Conservation (phyloP, 805 yeast genomes). For the Pichia gijzeniarum region DNA sequence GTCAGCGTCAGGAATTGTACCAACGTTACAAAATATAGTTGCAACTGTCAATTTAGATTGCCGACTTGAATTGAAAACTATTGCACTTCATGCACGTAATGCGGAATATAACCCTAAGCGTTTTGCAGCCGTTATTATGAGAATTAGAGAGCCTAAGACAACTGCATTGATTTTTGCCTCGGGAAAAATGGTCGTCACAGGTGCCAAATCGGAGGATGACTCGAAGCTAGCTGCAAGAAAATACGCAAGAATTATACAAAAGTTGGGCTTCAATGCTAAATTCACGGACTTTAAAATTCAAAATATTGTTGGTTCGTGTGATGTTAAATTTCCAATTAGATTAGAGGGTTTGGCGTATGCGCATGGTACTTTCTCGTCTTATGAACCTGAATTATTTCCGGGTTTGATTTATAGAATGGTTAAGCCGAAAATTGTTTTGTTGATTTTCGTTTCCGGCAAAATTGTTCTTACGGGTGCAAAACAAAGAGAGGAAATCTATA, state of each 20-base stretch:
- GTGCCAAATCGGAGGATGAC: constrained; percentile 98
- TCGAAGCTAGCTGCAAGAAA: constrained; percentile 97
- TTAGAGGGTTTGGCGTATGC: constrained; percentile 95
- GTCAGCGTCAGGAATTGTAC: constrained; percentile 91
- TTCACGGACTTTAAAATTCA: constrained; percentile 97
- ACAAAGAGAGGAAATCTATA: constrained; percentile 96
- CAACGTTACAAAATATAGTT: constrained; percentile 91
- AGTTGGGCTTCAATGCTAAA: constrained; percentile 95
- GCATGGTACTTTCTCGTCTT: constrained; percentile 97
- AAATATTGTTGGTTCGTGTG: constrained; percentile 97
- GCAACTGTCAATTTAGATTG: constrained; percentile 97
- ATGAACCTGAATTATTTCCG: constrained; percentile 97
- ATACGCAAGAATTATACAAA: constrained; percentile 96
- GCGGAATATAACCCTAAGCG: constrained; percentile 98
- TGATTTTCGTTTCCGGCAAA: constrained; percentile 95
- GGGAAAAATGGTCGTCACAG: constrained; percentile 99
- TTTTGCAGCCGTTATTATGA: constrained; percentile 99
- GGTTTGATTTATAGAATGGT: constrained; percentile 99
- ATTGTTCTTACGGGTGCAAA: constrained; percentile 98
- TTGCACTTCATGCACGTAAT: constrained; percentile 96
- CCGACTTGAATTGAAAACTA: constrained; percentile 90
- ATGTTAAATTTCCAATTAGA: constrained; percentile 95
- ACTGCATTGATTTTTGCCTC: constrained; percentile 97
- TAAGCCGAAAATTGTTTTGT: constrained; percentile 91
- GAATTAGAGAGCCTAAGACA: constrained; percentile 97